Evolutionary conservation across 1,284 basidiomycete genomes (phyloP).

Genomic region (Cryptococcus sp.): DNA sequence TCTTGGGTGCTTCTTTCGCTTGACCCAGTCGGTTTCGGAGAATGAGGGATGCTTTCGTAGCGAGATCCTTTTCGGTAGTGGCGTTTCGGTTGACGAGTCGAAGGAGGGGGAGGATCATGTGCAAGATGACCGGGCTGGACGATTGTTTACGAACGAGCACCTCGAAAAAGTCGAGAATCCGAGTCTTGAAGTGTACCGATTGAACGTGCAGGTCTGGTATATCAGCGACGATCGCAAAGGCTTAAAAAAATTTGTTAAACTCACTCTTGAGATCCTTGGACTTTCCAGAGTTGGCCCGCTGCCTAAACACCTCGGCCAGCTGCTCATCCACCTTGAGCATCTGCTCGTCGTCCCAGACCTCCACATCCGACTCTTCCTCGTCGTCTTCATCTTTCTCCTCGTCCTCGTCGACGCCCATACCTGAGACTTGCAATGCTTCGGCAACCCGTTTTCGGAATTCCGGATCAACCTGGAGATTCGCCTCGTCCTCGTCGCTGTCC

Average conservation of each 20-base stretch:
- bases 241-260: conserved; percentile 5
- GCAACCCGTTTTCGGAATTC: conserved; percentile 72
- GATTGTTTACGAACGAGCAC: conserved; percentile 72
- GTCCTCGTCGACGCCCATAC: conserved; percentile 52
- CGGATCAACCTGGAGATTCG: conserved; percentile 49
- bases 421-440: conserved; percentile 69
- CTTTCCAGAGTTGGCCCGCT: conserved; percentile 52
- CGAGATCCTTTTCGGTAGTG: conserved; percentile 73
- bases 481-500: conserved; percentile 36
- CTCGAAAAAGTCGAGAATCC: conserved; percentile 86
- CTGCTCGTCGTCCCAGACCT: conserved; percentile 88
- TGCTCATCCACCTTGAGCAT: conserved; percentile 96
- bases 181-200: conserved; percentile 89
- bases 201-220: conserved; percentile 50
- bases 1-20: conserved; percentile 60
- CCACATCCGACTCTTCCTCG: conserved; percentile 54
- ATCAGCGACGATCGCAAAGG: background rate
- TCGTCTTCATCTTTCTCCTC: conserved; percentile 22
- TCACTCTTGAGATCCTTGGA: conserved; percentile 46
- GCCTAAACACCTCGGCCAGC: conserved; percentile 79
- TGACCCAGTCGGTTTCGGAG: conserved; percentile 69
- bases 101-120: conserved; percentile 68
- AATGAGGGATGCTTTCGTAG: conserved; percentile 76
- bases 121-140: conserved; percentile 60
- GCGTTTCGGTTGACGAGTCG: conserved; percentile 62